These are phyloP conservation scores for Rhizophagus sp. DNA, from an alignment of 192 early-diverging fungal species.

Conservation along the genomic window DNA sequence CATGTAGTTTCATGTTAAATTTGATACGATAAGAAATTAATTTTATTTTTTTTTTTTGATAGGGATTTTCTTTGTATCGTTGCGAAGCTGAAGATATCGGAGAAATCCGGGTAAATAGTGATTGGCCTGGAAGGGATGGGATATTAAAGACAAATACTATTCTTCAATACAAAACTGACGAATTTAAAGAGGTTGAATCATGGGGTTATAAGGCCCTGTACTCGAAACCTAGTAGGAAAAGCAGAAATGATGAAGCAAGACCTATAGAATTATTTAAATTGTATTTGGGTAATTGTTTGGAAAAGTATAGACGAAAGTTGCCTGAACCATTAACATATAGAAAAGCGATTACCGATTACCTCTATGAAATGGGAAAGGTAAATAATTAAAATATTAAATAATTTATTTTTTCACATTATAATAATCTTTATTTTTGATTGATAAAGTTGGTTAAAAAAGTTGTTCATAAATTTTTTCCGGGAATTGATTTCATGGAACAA, in stretches of 20 bases:
- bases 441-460: neutral
- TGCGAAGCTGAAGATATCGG: neutral
- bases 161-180: neutral
- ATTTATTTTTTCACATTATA: neutral
- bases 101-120: neutral
- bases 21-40: no score
- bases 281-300: neutral
- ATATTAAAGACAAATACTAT: neutral
- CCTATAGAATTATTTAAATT: neutral
- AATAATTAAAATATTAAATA: neutral
- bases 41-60: no score
- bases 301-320: slow-evolving; percentile 2
- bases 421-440: neutral
- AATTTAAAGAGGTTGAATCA: neutral
- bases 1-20: neutral
- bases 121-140: neutral
- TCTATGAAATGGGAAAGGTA: neutral
- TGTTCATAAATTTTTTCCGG: neutral
- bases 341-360: neutral
- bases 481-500: neutral
- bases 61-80: no score
- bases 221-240: neutral
- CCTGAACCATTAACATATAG: slow-evolving; percentile 27
- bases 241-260: neutral
- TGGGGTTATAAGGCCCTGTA: neutral